Evolutionary conservation across 2,329 filamentous ascomycete species (phyloP).

Genomic region (Aureobasidium sp.): DNA sequence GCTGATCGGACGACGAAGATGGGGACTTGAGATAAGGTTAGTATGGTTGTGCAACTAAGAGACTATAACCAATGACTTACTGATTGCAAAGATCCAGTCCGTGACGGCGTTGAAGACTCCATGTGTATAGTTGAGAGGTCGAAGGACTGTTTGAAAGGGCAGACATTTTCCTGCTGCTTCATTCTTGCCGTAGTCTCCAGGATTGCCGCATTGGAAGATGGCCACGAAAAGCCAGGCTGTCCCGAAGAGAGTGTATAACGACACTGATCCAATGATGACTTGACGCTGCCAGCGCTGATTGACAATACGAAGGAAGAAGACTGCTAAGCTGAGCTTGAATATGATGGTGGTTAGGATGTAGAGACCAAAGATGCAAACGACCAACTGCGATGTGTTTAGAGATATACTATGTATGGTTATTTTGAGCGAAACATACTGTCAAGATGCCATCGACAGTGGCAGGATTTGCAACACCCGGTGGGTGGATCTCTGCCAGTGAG

Average conservation of each 20-base stretch:
- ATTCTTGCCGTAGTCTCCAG: slow-evolving; percentile 27
- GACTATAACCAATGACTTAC: background rate
- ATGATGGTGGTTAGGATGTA: slow-evolving; percentile 47
- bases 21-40: slow-evolving; percentile 32
- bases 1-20: slow-evolving; percentile 44
- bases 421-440: background rate
- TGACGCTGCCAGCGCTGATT: slow-evolving; percentile 41
- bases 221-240: slow-evolving; percentile 37
- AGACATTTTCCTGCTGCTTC: slow-evolving; percentile 27
- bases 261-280: slow-evolving; percentile 32
- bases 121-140: slow-evolving; percentile 19
- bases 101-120: slow-evolving; percentile 43
- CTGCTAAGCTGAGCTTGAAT: slow-evolving; percentile 50
- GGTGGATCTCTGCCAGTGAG: background rate
- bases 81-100: slow-evolving; percentile 40
- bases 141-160: slow-evolving; percentile 22
- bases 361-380: slow-evolving; percentile 38
- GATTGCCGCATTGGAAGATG: slow-evolving; percentile 37
- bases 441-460: slow-evolving; percentile 3
- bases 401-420: too few relatives aligned
- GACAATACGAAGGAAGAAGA: slow-evolving; percentile 52
- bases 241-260: slow-evolving; percentile 34
- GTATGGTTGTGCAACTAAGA: background rate
- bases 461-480: background rate
- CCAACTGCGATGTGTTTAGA: slow-evolving; percentile 25